Percentiles rank a stretch among this genome's conserved stretches.
Evolutionary conservation across 2,329 filamentous ascomycete species (phyloP).

Genomic region (Mycosphaerella arachidis): DNA sequence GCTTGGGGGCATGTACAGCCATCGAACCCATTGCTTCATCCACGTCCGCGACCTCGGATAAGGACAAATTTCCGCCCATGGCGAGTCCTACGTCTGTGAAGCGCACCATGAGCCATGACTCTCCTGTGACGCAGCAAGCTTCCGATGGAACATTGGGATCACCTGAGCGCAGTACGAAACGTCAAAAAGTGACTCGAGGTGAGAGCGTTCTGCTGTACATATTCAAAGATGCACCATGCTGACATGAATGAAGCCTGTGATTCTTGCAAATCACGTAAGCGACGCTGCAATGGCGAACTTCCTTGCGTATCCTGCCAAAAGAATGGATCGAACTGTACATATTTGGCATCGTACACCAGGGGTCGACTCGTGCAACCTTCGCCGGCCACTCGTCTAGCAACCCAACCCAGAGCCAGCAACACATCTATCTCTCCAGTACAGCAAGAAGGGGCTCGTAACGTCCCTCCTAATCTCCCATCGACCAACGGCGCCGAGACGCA

Average conservation of each 20-base stretch:
- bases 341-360: constrained; percentile 48
- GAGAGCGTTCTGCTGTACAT: background rate
- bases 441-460: background rate
- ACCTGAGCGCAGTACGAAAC: constrained; percentile 11
- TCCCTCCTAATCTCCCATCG: background rate
- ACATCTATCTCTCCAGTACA: constrained; percentile 2
- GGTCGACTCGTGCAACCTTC: constrained; percentile 25
- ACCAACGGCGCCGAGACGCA: constrained; percentile 11
- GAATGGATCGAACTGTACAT: constrained; percentile 41
- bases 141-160: background rate
- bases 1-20: too few species aligned
- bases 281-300: constrained; percentile 38
- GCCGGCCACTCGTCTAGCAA: constrained; percentile 31
- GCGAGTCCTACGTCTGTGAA: background rate
- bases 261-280: constrained; percentile 36
- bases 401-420: constrained; percentile 4
- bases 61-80: constrained; percentile 3
- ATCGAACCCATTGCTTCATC: too few species aligned
- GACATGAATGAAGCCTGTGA: constrained; percentile 27
- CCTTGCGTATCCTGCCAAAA: constrained; percentile 38
- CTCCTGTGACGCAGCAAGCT: constrained; percentile 1
- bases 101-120: constrained; percentile 1
- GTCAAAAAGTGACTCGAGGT: constrained; percentile 27
- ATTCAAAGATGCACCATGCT: constrained; percentile 4
- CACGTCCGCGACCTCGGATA: background rate